Conservation (phyloP, 352 stramenopile genomes). For the Thraustochytrium striatum region DNA sequence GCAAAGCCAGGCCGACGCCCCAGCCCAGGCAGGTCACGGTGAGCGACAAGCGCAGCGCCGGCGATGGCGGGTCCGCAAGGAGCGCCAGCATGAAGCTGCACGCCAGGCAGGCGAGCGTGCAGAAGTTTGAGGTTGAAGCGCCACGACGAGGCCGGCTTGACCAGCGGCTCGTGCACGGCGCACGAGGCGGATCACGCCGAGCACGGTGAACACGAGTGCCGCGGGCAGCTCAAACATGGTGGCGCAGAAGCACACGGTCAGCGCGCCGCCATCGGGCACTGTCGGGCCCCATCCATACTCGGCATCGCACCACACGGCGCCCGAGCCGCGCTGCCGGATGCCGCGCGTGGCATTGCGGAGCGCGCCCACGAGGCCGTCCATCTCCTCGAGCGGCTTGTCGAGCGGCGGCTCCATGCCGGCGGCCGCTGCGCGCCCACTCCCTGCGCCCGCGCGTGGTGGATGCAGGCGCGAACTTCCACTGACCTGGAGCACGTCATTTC, state of each 20-base stretch:
- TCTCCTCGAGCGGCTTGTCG: too few species aligned
- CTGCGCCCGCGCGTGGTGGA: too few species aligned
- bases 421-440: too few species aligned
- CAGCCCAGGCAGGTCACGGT: neutral
- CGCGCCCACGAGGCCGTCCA: too few species aligned
- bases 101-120: neutral
- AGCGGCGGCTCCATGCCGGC: too few species aligned
- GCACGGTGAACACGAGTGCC: neutral
- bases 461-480: too few species aligned
- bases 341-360: too few species aligned
- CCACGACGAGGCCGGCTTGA: slow-evolving; percentile 23
- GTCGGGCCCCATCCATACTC: slow-evolving; percentile 27
- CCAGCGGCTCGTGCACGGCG: slow-evolving; percentile 3
- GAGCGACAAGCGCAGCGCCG: neutral
- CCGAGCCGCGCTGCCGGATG: too few species aligned
- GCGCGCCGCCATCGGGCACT: neutral
- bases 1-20: slow-evolving; percentile 6
- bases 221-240: slow-evolving; percentile 4
- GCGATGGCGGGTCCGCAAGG: slow-evolving; percentile 15
- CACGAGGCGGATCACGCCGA: neutral
- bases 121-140: neutral
- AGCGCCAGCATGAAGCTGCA: neutral
- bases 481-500: too few species aligned
- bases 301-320: slow-evolving; percentile 41
- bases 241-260: slow-evolving; percentile 40